Base-by-base conservation (phyloP, 192 early-diverging fungal species). In the Coemansia erecta region DNA sequence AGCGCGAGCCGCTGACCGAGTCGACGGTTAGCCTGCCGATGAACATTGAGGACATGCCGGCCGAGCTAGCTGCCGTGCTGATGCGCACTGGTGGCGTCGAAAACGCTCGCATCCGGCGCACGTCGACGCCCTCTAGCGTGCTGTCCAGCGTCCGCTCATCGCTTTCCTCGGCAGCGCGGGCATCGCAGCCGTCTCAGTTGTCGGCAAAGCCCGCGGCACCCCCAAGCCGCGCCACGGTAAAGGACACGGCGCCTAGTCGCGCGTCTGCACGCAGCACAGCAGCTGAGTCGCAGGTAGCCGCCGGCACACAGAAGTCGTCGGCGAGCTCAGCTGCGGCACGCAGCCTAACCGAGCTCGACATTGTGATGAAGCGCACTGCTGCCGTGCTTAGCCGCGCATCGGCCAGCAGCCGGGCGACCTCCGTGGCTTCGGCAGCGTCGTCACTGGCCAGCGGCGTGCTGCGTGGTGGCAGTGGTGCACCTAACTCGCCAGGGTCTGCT, bases 351-450 rank as follows among this genome's bases (percentile, higher is more conserved):
- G 77, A 80, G 65, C 72, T 80, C 13, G 77, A 80, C 21, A 66
- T 74, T 46, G 77, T 80, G 13, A 70, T 80, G 72, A 68, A 68
- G 18, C 77, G 77, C 56, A 80, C 77, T 0, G 77, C 68, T 26
- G 59, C 62, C 14, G 48, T 50, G 2, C 63, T 52, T 22, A 60
- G 56, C 47, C 53, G 63, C 17, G 50, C 69, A 0, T 46, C 46
- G 1, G 60, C 56, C 2, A 31, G 61, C 0, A 70, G 68, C 53
- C 68, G 69, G 5, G 49, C 60, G 0, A 39, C 56, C 13, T 48
- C 63, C 3, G 40, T 45, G 4, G n/a, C 65, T 0, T 63, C 40
- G 4, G 28, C 28, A 5, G 28, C 28, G 28, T 31, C 28, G 28
- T 31, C 28, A 7, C 28, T 31, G 28, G 28, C 28, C 0, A 51